Conservation (phyloP, 495 filamentous ascomycete genomes). For the Xylaria scruposa region DNA sequence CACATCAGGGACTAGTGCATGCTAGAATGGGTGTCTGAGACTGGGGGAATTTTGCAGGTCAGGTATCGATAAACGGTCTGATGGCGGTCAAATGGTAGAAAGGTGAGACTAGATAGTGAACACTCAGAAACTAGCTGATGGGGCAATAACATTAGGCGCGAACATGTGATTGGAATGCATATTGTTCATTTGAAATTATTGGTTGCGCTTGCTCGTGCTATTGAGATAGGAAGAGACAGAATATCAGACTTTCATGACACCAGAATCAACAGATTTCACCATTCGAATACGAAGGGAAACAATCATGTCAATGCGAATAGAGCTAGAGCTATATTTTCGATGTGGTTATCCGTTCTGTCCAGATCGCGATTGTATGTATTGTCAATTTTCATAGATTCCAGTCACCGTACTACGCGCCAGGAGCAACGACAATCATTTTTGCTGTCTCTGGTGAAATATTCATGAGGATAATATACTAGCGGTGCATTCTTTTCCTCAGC, state of each 20-base stretch:
- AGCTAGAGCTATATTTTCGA: neutral
- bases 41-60: neutral
- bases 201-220: neutral
- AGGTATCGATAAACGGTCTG: neutral
- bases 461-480: too few species aligned
- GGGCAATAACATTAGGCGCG: neutral
- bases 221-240: neutral
- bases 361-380: neutral
- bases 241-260: neutral
- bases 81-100: neutral
- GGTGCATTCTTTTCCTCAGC: slow-evolving; percentile 15
- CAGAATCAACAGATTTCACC: slow-evolving; percentile 2
- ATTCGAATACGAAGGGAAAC: slow-evolving; percentile 7
- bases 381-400: slow-evolving; percentile 18
- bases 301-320: neutral
- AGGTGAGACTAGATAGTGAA: neutral
- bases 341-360: neutral
- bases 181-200: neutral
- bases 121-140: neutral
- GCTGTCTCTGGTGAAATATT: neutral
- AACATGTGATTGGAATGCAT: neutral
- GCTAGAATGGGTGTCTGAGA: slow-evolving; percentile 8
- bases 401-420: neutral
- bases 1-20: slow-evolving; percentile 1
- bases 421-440: neutral